Base-by-base conservation (phyloP, 129 eudicot genomes). In the Sambucus nigra region DNA sequence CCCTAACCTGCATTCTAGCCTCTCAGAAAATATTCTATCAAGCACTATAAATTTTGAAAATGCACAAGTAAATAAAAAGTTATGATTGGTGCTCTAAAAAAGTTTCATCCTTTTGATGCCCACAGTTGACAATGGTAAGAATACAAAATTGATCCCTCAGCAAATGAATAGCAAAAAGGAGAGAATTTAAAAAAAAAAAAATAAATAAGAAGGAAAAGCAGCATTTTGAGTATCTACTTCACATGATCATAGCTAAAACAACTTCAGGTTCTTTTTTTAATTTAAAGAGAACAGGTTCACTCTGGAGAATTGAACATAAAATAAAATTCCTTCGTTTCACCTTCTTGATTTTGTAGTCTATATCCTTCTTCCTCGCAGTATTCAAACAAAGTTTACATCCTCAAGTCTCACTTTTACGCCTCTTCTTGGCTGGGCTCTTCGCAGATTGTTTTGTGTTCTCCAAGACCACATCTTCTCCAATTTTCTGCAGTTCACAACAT, bases 371-470 rank as follows among this genome's bases (percentile, higher is more conserved):
- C 40, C 19, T 35, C 51, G 57, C 23, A 45, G 25, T 25, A 16
- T 38, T 6, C 51, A 7, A 47, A 0, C 13, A 3, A 4, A 21
- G 17, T 31, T 13, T 18, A 46, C 40, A 25, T 49, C 63, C 42
- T 83, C 69, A 76, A 16, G 28, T 47, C 13, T 60, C 69, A 42
- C 51, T 73, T 70, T 76, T 71, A 22, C 76, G 70, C 41, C 64
- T 80, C 75, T 73, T 86, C 77, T 81, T 74, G 24, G 76, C 70
- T 17, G 58, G 67, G 10, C 63, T 61, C 57, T 65, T 69, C 2
- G 28, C 26, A 0, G 74, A 67, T 40, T 35, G 48, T 46, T 67
- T 68, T 53, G 65, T 50, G 28, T 56, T 70, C 23, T 55, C 61
- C 7, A 51, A 29, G 9, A 8, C 23, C 28, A 35, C 40, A 38